These are phyloP conservation scores for Schizosaccharomyces japonicus DNA, from an alignment of 805 yeast species.

Conservation along the genomic window DNA sequence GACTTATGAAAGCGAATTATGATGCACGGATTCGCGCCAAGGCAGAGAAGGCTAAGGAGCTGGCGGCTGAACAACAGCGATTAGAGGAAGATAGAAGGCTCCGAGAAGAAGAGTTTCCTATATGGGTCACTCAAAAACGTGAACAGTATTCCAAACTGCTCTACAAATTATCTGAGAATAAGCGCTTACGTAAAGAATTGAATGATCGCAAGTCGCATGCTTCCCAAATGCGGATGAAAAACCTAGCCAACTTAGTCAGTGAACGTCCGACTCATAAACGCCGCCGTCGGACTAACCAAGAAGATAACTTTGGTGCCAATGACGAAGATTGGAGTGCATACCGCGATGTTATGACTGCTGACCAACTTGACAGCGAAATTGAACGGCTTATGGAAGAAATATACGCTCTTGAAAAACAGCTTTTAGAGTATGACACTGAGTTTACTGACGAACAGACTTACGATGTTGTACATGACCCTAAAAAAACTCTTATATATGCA, in stretches of 20 bases:
- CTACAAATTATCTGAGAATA: constrained; percentile 39
- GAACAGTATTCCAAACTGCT: constrained; percentile 33
- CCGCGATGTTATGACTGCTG: constrained; percentile 51
- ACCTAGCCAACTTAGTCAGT: constrained; percentile 62
- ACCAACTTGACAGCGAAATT: constrained; percentile 60
- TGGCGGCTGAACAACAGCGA: constrained; percentile 33
- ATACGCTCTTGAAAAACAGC: constrained; percentile 38
- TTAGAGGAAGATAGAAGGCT: constrained; percentile 47
- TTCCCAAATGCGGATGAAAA: constrained; percentile 79
- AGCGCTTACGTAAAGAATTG: constrained; percentile 49
- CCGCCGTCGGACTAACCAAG: constrained; percentile 33
- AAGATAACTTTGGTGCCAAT: constrained; percentile 81
- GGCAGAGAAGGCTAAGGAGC: constrained; percentile 49
- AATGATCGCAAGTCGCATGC: constrained; percentile 76
- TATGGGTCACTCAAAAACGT: constrained; percentile 61
- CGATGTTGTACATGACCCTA: constrained; percentile 69
- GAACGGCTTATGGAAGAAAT: constrained; percentile 22
- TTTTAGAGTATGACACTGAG: constrained; percentile 60
- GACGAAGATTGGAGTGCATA: constrained; percentile 91
- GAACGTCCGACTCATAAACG: constrained; percentile 20
- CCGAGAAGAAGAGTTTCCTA: constrained; percentile 48
- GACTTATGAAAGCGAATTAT: constrained; percentile 56
- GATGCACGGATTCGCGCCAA: constrained; percentile 73
- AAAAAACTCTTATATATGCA: constrained; percentile 50
- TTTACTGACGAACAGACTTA: constrained; percentile 52